Evolutionary conservation across 768 basidiomycete genomes (phyloP), one percentile per base, ranked within the genome.

Genomic region (Pleurotus citrinopileatus): DNA sequence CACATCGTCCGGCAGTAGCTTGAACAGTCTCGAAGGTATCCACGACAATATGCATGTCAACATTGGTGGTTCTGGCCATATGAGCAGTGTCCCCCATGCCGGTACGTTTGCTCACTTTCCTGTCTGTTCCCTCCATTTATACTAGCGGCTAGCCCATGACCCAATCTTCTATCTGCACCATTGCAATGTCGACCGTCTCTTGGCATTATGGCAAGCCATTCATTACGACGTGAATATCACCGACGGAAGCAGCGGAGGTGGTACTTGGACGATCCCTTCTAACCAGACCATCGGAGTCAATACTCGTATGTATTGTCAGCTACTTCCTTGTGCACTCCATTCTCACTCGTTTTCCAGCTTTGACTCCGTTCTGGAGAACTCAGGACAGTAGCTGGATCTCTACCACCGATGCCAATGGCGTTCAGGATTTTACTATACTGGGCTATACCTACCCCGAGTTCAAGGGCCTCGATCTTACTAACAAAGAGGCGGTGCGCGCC

Each of bases 101-200:
- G 75, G 76, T 75, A 27, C 47, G 67, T 55, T 7, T 22, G 20
- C 12, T 46, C 25, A 40, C 29, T 19, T 15, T 40, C 4, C 12
- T 23, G 19, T 45, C 19, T 52, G 13, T 19, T 23, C 6, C 32
- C 40, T 34, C 36, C 38, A 27, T 27, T 42, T 42, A 27, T n/a
- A 17, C 12, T 10, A 8, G 23, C 27, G 37, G 27, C 13, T 51
- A 76, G 79, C 67, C 0, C 78, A 79, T 55, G 81, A 82, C 59
- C 78, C 79, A 0, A 73, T 80, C 56, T 81, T 83, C 68, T 81
- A 70, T 63, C 60, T 82, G 56, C 81, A 82, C 57, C 81, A 83
- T 59, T 57, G 63, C 55, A 78, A 83, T 42, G 78, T 81, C 22
- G 81, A 83, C 55, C 75, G 80, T 19, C n/a, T 80, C 56, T 65